phyloP scores from a whole-genome alignment of 140 eudicot species.

The Ambrosia hybrid region DNA sequence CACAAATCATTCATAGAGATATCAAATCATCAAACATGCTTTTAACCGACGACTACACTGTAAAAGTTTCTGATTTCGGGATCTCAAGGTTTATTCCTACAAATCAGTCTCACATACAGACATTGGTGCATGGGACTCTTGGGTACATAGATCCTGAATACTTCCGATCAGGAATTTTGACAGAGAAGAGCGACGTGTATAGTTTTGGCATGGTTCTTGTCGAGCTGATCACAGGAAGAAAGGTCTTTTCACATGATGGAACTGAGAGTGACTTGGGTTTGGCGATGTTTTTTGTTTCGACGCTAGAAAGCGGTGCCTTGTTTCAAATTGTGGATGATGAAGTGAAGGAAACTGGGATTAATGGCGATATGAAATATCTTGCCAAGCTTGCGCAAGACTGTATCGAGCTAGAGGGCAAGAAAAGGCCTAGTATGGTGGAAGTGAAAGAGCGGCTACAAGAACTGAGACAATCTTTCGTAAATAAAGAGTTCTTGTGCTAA shows the following conservation, averaged over 20 bases:
- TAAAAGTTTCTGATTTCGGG: conserved; percentile 47
- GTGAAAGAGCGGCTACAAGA: conserved; percentile 22
- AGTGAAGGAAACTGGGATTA: conserved; percentile 32
- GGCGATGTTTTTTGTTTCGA: conserved; percentile 32
- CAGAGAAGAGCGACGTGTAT: conserved; percentile 25
- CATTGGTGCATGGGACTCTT: conserved; percentile 33
- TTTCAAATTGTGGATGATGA: conserved; percentile 35
- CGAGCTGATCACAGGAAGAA: conserved; percentile 39
- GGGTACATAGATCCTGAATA: conserved; percentile 45
- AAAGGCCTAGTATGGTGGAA: conserved; percentile 28
- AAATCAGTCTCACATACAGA: conserved; percentile 26
- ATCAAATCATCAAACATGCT: conserved; percentile 39
- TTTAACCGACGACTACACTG: conserved; percentile 36
- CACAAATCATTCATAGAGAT: conserved; percentile 43
- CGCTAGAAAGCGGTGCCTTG: conserved; percentile 33
- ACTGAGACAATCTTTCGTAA: conserved; percentile 2
- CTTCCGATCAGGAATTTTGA: conserved; percentile 33
- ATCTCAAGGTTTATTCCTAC: conserved; percentile 30
- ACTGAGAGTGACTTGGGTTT: conserved; percentile 37
- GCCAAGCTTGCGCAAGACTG: conserved; percentile 28
- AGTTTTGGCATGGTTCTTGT: conserved; percentile 52
- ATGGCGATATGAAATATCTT: conserved; percentile 25
- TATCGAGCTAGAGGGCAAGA: conserved; percentile 33
- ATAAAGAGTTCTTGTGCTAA: conserved; percentile 7
- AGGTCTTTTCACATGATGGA: conserved; percentile 36